Percentiles rank a stretch among this genome's conserved stretches.
Evolutionary conservation across 1,284 basidiomycete genomes (phyloP).

Genomic region (Cutaneotrichosporon cavernicola): DNA sequence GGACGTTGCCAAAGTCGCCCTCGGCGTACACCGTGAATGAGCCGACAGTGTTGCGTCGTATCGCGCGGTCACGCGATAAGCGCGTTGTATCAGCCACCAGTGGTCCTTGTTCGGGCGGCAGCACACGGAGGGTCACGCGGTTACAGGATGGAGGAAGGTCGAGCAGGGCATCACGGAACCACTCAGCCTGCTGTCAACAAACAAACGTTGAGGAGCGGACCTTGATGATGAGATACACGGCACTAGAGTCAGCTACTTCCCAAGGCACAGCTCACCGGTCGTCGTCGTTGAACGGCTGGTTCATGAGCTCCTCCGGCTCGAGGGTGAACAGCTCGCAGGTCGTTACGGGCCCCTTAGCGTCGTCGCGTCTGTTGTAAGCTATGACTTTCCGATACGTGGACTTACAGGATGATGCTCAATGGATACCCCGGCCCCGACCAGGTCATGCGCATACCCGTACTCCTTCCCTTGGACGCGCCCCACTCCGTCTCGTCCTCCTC

Average conservation of each 20-base stretch:
- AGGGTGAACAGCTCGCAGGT: slow-evolving; percentile 83
- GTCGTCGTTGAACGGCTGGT: slow-evolving; percentile 72
- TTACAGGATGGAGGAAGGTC: slow-evolving; percentile 82
- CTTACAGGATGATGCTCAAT: slow-evolving; percentile 75
- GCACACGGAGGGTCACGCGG: slow-evolving; percentile 75
- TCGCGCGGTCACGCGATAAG: neutral
- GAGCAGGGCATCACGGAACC: slow-evolving; percentile 85
- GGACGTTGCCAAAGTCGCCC: slow-evolving; percentile 76
- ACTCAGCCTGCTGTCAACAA: slow-evolving; percentile 65
- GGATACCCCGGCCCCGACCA: slow-evolving; percentile 79
- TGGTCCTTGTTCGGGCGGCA: slow-evolving; percentile 48
- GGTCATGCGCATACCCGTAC: slow-evolving; percentile 77
- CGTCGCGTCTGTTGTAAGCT: slow-evolving; percentile 66
- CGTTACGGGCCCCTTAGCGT: slow-evolving; percentile 77
- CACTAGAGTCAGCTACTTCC: slow-evolving; percentile 53
- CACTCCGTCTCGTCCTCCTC: slow-evolving; percentile 54
- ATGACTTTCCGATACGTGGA: slow-evolving; percentile 17
- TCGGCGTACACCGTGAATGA: slow-evolving; percentile 71
- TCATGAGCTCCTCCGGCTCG: slow-evolving; percentile 75
- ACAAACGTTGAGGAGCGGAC: slow-evolving; percentile 46
- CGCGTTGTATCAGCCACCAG: neutral
- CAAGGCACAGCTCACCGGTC: slow-evolving; percentile 58
- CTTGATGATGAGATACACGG: slow-evolving; percentile 82
- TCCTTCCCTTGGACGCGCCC: slow-evolving; percentile 19
- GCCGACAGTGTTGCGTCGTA: slow-evolving; percentile 47